Percentiles rank a stretch among this genome's conserved stretches.
These are phyloP conservation scores for Fusarium lateritium DNA, from an alignment of 2,329 filamentous ascomycete species.

Conservation along the genomic window DNA sequence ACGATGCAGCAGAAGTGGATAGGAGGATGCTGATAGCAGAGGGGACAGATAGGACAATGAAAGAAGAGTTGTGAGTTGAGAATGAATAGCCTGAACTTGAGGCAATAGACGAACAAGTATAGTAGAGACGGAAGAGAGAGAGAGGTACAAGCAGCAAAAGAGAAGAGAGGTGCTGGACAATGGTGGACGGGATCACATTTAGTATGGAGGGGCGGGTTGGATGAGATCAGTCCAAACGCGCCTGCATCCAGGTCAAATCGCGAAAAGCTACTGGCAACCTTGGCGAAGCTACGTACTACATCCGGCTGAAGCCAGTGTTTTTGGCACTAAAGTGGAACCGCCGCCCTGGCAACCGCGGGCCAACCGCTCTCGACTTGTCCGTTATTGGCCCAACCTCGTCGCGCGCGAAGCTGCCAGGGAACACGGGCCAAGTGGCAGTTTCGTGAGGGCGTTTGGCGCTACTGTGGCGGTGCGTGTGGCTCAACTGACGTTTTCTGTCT, in stretches of 20 bases:
- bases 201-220: constrained; percentile 46
- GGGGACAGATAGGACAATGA: constrained; percentile 8
- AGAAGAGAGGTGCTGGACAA: constrained; percentile 34
- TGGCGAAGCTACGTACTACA: constrained; percentile 36
- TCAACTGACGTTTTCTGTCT: neutral
- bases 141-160: constrained; percentile 15
- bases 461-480: constrained; percentile 45
- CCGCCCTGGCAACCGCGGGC: constrained; percentile 61
- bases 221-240: constrained; percentile 47
- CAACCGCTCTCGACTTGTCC: constrained; percentile 60
- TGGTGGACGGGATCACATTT: constrained; percentile 33
- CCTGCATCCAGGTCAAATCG: constrained; percentile 36
- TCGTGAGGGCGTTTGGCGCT: constrained; percentile 19
- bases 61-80: constrained; percentile 16
- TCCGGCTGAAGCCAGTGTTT: constrained; percentile 27
- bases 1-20: constrained; percentile 3
- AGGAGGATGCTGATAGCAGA: constrained; percentile 15
- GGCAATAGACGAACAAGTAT: constrained; percentile 35
- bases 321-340: constrained; percentile 12
- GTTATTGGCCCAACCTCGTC: constrained; percentile 59
- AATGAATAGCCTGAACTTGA: constrained; percentile 10
- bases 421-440: constrained; percentile 41
- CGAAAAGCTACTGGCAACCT: constrained; percentile 27
- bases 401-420: constrained; percentile 31
- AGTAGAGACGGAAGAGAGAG: constrained; percentile 34